Evolutionary conservation across 2,329 filamentous ascomycete species (phyloP).

Genomic region (Aspergillus sp.): DNA sequence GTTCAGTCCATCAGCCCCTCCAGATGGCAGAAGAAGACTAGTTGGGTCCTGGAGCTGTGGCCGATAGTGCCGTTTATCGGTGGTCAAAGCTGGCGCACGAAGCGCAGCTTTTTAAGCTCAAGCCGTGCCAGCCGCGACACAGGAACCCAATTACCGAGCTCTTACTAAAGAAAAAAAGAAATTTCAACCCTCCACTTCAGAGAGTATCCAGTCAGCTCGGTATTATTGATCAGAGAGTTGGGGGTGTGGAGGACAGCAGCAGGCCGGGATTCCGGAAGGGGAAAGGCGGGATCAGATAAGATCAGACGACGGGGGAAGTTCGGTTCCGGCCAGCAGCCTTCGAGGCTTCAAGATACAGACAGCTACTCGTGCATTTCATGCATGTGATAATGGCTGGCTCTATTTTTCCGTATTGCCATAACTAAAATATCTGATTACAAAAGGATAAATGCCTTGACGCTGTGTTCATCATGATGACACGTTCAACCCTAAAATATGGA

Average conservation of each 20-base stretch:
- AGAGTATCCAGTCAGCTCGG: not conserved
- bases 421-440: not conserved
- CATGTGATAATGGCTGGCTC: not conserved
- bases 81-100: not conserved
- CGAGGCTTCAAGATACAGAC: not conserved
- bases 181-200: slow-evolving; percentile 1
- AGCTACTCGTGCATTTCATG: not conserved
- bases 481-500: slow-evolving; percentile 5
- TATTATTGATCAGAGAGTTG: slow-evolving; percentile 3
- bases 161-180: slow-evolving; percentile 8
- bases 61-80: not conserved
- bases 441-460: not conserved
- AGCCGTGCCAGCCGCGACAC: not conserved
- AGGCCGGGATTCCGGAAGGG: slow-evolving; percentile 8
- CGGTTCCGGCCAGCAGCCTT: slow-evolving; percentile 6
- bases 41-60: no score
- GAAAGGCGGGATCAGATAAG: slow-evolving; percentile 28
- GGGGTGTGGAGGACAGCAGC: not conserved
- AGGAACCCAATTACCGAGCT: slow-evolving; percentile 1
- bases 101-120: not conserved
- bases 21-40: not conserved
- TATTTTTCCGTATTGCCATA: not conserved
- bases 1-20: not conserved
- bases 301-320: slow-evolving; percentile 20
- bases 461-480: not conserved